Conservation (phyloP, 345 rosid species). For the Melaleuca alternifolia region DNA sequence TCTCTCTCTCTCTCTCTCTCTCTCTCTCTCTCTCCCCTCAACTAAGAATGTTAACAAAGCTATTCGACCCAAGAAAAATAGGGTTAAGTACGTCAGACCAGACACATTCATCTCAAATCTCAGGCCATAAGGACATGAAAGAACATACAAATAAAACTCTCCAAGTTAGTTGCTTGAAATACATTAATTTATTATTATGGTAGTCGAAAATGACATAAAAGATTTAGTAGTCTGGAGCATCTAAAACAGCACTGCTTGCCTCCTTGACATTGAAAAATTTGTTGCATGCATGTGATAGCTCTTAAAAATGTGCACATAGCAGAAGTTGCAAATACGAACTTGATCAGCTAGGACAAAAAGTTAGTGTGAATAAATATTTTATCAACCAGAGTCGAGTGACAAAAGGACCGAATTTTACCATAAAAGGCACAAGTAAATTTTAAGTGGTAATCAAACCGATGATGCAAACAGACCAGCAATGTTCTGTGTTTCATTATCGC, state of each 20-base stretch:
- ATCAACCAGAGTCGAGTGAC: neutral
- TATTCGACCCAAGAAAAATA: neutral
- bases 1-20: neutral
- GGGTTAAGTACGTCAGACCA: neutral
- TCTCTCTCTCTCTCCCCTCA: neutral
- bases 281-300: neutral
- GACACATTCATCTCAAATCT: neutral
- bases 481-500: slow-evolving; percentile 87
- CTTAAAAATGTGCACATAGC: neutral
- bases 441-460: neutral
- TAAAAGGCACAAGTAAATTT: neutral
- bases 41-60: neutral
- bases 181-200: neutral
- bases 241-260: neutral
- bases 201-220: neutral
- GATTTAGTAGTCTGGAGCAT: neutral
- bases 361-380: neutral
- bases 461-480: slow-evolving; percentile 51
- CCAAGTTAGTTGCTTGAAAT: neutral
- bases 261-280: neutral
- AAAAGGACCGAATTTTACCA: neutral
- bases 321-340: neutral
- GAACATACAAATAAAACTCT: neutral
- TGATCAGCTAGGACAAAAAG: neutral
- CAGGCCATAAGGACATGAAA: neutral